Evolutionary conservation across 208 protist genomes (phyloP).

Genomic region (Leishmania tarentolae): DNA sequence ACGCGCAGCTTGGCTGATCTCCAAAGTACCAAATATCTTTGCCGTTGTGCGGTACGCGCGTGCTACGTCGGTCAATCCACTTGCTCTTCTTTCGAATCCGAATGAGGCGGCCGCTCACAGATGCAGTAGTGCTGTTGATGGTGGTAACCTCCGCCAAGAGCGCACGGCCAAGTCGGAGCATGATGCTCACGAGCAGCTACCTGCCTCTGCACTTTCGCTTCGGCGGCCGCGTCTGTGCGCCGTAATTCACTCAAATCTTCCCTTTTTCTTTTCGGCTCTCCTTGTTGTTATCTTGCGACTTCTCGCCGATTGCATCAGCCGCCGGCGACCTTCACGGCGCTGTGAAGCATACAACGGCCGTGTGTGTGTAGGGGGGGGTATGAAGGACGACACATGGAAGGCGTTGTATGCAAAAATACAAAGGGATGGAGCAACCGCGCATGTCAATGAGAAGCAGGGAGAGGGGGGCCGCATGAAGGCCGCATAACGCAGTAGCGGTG

Average conservation of each 20-base stretch:
- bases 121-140: constrained; percentile 77
- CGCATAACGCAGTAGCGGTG: neutral
- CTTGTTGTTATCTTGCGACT: neutral
- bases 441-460: neutral
- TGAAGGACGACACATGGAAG: neutral
- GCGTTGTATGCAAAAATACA: neutral
- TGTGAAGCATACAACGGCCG: neutral
- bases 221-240: neutral
- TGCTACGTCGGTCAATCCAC: constrained; percentile 88
- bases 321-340: neutral
- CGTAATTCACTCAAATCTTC: neutral
- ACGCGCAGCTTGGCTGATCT: constrained; percentile 86
- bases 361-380: neutral
- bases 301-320: neutral
- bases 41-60: constrained; percentile 81
- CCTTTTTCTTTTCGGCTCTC: neutral
- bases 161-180: constrained; percentile 42
- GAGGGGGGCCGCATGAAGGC: neutral
- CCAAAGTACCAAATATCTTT: constrained; percentile 88
- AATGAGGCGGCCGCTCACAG: constrained; percentile 80
- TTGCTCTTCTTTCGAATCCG: constrained; percentile 90
- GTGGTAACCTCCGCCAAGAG: constrained; percentile 71
- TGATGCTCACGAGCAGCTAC: neutral
- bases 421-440: neutral
- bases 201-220: neutral